Conservation (phyloP, 106 monocot species). For the Acanthochlamys bracteata region DNA sequence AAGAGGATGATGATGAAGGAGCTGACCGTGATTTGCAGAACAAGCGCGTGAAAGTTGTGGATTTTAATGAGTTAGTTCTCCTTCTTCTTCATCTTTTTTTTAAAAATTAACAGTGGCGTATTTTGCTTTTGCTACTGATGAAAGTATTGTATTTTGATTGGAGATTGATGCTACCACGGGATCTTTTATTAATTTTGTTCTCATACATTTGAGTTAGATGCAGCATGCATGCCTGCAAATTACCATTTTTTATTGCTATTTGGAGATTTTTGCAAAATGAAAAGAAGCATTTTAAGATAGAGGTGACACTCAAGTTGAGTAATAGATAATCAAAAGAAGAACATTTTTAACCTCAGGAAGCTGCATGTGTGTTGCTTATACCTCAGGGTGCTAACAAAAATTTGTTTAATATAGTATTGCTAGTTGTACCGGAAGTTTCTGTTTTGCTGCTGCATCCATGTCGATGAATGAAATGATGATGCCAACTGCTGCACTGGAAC, state of each 20-base stretch:
- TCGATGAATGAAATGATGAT: constrained; percentile 16
- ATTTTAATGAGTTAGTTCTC: constrained; percentile 11
- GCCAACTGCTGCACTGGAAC: constrained; percentile 5
- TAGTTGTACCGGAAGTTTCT: neutral
- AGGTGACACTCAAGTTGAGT: neutral
- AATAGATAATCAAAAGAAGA: neutral
- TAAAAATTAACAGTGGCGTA: neutral
- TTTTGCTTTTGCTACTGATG: neutral
- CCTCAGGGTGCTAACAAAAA: neutral
- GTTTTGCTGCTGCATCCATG: neutral
- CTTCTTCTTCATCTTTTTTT: neutral
- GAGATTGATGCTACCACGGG: too few relatives aligned
- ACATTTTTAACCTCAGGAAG: neutral
- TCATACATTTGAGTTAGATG: too few relatives aligned
- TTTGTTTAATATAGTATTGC: neutral
- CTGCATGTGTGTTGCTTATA: neutral
- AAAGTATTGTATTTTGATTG: neutral
- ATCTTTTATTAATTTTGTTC: too few relatives aligned
- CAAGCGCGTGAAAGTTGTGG: constrained; percentile 14
- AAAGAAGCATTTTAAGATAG: too few relatives aligned
- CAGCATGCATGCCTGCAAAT: too few relatives aligned
- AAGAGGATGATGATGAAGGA: neutral
- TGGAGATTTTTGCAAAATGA: too few relatives aligned
- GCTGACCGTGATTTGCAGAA: constrained; percentile 2
- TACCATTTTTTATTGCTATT: too few relatives aligned